These are phyloP conservation scores for Neonectria punicea DNA, from an alignment of 2,329 filamentous ascomycete species.

Conservation along the genomic window DNA sequence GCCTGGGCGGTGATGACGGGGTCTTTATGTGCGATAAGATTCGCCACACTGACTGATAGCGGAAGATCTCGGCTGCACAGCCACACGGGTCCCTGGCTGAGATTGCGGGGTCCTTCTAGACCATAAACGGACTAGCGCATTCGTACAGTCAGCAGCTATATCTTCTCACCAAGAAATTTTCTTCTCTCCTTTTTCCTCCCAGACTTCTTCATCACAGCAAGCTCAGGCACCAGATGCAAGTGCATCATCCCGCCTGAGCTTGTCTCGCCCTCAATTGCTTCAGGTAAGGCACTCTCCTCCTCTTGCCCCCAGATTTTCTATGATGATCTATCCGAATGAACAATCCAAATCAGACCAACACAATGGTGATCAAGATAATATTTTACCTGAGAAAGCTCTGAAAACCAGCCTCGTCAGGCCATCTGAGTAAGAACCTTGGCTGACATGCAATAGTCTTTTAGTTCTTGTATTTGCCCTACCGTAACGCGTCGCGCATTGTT, in stretches of 20 bases:
- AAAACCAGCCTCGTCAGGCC: conserved; percentile 31
- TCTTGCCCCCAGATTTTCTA: conserved; percentile 28
- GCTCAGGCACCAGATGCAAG: conserved; percentile 40
- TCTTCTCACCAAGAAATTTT: conserved; percentile 44
- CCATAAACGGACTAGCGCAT: conserved; percentile 37
- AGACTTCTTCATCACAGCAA: conserved; percentile 35
- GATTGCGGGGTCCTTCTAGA: conserved; percentile 39
- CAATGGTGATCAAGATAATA: conserved; percentile 64
- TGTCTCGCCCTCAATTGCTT: conserved; percentile 26
- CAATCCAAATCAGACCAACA: conserved; percentile 72
- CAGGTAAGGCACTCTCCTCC: conserved; percentile 36
- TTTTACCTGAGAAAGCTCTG: conserved; percentile 64
- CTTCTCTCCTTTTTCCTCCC: conserved; percentile 25
- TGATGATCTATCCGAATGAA: conserved; percentile 58
- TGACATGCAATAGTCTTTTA: conserved; percentile 30
- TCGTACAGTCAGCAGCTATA: conserved; percentile 37
- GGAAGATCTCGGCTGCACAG: conserved; percentile 47
- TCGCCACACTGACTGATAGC: conserved; percentile 41
- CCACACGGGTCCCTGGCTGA: conserved; percentile 45
- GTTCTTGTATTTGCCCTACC: conserved; percentile 17
- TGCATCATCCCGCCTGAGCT: conserved; percentile 29
- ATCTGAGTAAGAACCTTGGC: conserved; percentile 17
- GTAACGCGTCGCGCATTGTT: conserved; percentile 14
- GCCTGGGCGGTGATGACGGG: conserved; percentile 22
- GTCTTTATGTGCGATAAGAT: conserved; percentile 41